Base-by-base conservation (phyloP, 257 asterid species). In the Solanum acaule region DNA sequence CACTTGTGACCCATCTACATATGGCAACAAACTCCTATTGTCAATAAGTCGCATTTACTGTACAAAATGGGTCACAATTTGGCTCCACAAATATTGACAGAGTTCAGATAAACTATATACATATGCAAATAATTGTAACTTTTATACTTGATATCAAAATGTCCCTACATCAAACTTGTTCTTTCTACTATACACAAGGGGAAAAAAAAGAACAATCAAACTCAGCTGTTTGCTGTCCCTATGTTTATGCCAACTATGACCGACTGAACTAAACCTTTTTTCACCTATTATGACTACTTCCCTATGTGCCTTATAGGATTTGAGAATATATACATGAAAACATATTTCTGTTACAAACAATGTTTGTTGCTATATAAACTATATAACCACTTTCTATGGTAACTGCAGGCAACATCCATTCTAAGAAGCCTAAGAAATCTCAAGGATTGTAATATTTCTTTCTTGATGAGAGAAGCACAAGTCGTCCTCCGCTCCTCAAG, bases 291-390 rank as follows among this genome's bases (percentile, higher is more conserved):
- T 46, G 42, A 82, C 86, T 82, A 35, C 15, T 75, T 27, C 40
- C 82, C 37, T 84, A 84, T 46, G 61, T 56, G 59, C 44, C 73
- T 27, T 42, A 23, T 72, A 35, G 75, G 86, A 63, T 46, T 73
- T 86, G 75, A 33, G 23, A 87, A 52, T 89, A 67, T 89, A 49
- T 87, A 89, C 90, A 87, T 27, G 59, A 63, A 7, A 73, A 76
- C 67, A 14, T 35, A 20, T 73, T 78, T 76, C 73, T 35, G 73
- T 59, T 83, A 65, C 37, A 25, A 34, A 56, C 83, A 61, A 83
- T 56, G 23, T 76, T 59, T 73, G 76, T 84, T 86, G 65, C 88
- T 82, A 82, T 49, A 76, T 14, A 77, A 49, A 34, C 85, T 89
- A 89, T 89, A 89, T 63, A 34, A 29, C 27, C 78, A 81, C 73